These are phyloP conservation scores for Penicillium aurantiogriseum DNA, from an alignment of 2,329 filamentous ascomycete genomes.

Conservation along the genomic window DNA sequence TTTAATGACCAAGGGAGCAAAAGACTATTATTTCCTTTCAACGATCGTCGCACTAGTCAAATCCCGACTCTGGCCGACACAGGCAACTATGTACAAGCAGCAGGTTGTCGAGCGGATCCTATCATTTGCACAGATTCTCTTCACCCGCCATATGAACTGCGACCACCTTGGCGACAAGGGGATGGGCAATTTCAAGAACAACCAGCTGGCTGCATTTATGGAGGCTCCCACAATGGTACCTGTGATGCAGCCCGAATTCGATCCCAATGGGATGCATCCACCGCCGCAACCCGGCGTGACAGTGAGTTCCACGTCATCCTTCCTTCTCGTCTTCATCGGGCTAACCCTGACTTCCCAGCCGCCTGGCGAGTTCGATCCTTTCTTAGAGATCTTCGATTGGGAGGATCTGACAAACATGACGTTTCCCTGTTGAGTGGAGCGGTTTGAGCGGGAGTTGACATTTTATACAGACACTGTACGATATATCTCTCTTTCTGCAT, in stretches of 20 bases:
- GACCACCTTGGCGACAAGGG: conserved; percentile 31
- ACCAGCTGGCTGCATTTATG: conserved; percentile 28
- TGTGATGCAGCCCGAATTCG: conserved; percentile 25
- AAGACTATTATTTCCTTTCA: conserved; percentile 42
- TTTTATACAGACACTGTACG: not conserved
- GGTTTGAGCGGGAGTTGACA: not conserved
- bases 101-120: conserved; percentile 39
- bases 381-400: conserved; percentile 37
- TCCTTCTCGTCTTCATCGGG: not conserved
- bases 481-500: not conserved
- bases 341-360: conserved; percentile 19
- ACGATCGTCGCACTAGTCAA: conserved; percentile 38
- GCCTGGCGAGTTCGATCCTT: conserved; percentile 33
- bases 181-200: conserved; percentile 33
- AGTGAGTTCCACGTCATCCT: conserved; percentile 19
- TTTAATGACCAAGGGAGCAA: conserved; percentile 38
- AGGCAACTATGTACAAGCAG: conserved; percentile 36
- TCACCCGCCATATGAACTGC: conserved; percentile 35
- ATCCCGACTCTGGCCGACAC: conserved; percentile 34
- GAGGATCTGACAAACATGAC: conserved; percentile 33
- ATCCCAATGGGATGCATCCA: conserved; percentile 19
- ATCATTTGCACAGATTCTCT: conserved; percentile 36
- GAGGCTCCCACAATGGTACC: conserved; percentile 22
- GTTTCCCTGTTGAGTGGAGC: conserved; percentile 17
- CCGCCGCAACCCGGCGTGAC: conserved; percentile 23